A percentile compares a stretch with the other conserved stretches of the same genome.
phyloP scores from a whole-genome alignment of 495 filamentous ascomycete species.

The Umbilicaria muhlenbergii region DNA sequence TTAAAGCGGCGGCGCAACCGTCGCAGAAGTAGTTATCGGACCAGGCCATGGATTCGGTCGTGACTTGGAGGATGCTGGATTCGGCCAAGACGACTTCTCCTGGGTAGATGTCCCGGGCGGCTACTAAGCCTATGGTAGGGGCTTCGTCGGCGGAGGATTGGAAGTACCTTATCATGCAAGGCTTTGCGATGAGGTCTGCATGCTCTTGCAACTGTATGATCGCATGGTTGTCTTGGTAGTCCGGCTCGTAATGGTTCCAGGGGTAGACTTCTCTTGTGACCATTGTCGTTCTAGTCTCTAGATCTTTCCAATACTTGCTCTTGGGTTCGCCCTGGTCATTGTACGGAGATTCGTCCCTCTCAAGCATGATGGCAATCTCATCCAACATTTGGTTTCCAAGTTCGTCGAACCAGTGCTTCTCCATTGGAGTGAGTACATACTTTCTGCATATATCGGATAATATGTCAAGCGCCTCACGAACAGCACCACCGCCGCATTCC shows the following conservation, averaged over 20 bases:
- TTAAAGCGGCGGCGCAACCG: too few species aligned
- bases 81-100: not conserved
- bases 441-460: not conserved
- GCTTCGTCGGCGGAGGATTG: not conserved
- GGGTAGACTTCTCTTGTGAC: constrained; percentile 11
- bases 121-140: not conserved
- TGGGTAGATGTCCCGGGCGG: not conserved
- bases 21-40: too few species aligned
- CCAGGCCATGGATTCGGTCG: not conserved
- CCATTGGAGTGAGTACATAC: not conserved
- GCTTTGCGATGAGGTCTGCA: not conserved
- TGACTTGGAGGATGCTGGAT: not conserved
- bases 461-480: constrained; percentile 11
- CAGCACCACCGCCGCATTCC: constrained; percentile 17
- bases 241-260: constrained; percentile 6
- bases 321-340: too few species aligned
- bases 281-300: constrained; percentile 7
- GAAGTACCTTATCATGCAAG: not conserved
- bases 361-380: not conserved
- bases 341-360: too few species aligned
- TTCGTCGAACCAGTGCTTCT: not conserved
- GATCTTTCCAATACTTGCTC: not conserved
- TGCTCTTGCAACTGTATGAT: too few species aligned
- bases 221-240: too few species aligned
- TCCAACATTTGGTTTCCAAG: constrained; percentile 1